Base-by-base conservation (phyloP, 495 filamentous ascomycete species). In the Tuber calosporum region DNA sequence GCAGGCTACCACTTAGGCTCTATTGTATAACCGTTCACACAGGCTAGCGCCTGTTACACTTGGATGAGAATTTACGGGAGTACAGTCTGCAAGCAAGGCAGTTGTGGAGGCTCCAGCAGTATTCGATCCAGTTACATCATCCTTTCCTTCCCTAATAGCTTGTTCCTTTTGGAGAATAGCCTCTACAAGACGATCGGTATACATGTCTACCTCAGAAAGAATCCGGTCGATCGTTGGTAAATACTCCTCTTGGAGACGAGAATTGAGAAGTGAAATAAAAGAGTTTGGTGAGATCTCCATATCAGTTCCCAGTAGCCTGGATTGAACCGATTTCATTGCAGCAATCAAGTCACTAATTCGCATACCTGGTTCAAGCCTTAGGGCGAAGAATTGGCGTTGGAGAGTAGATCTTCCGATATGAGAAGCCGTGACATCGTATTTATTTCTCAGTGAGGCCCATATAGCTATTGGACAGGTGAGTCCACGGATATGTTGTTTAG, bases 31-130 rank as follows among this genome's bases (percentile, higher is more conserved):
- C n/a, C n/a, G n/a, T n/a, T n/a, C n/a, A n/a, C n/a, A n/a, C n/a
- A n/a, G n/a, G n/a, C n/a, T n/a, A n/a, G n/a, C n/a, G n/a, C n/a
- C n/a, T n/a, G n/a, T n/a, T n/a, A n/a, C n/a, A 22, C 4, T 22
- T 22, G 42, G 40, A 17, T 42, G 19, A 20, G 42, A 6, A 7
- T n/a, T n/a, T n/a, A n/a, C n/a, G n/a, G 4, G 1, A 19, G 3
- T 0, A 0, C 0, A 5, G 5, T 5, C 19, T 22, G 19, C 19
- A 0, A 19, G 3, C 2, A 22, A 0, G 19, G 42, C 42, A 20
- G 42, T 45, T 1, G 4, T 45, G 0, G 42, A 20, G 5, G 42
- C 19, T 45, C 19, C 42, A 7, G 42, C 42, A 0, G 42, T 45
- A 1, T 45, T 45, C 4, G 19, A 45, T 20, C 19, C 42, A 22